Evolutionary conservation across 352 stramenopile genomes (phyloP).

Genomic region (Elongisporangium senticosum): DNA sequence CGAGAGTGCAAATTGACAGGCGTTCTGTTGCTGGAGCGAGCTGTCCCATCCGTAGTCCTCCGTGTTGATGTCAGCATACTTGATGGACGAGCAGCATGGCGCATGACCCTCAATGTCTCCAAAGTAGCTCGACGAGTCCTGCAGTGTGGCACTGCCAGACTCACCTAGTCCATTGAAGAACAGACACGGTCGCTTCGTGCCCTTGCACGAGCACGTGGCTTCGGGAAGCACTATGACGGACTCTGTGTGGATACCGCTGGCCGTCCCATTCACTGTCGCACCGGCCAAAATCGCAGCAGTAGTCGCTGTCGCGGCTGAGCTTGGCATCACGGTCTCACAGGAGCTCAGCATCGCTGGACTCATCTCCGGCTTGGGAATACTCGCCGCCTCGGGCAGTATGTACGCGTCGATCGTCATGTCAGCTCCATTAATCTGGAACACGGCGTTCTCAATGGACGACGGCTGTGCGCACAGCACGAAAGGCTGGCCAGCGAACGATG

Average conservation of each 20-base stretch:
- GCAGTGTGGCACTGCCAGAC: constrained; percentile 16
- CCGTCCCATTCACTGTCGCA: background rate
- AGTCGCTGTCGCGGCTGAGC: constrained; percentile 4
- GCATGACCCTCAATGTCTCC: constrained; percentile 38
- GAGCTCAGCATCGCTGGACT: constrained; percentile 5
- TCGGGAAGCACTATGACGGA: constrained; percentile 6
- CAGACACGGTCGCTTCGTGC: constrained; percentile 30
- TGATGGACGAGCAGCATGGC: constrained; percentile 52
- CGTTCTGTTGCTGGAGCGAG: constrained; percentile 25
- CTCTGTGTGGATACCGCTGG: background rate
- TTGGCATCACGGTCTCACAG: constrained; percentile 15
- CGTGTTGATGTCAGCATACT: constrained; percentile 44
- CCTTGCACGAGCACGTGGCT: constrained; percentile 34
- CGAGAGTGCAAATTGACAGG: constrained; percentile 27
- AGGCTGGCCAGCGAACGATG: constrained; percentile 27
- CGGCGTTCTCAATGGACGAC: constrained; percentile 10
- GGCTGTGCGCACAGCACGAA: constrained; percentile 32
- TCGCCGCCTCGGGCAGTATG: constrained; percentile 7
- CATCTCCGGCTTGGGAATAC: background rate
- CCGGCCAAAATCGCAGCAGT: background rate
- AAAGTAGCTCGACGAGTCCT: constrained; percentile 36
- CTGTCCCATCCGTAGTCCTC: constrained; percentile 44
- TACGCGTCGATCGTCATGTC: constrained; percentile 41
- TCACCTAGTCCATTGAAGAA: constrained; percentile 52
- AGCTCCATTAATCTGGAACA: constrained; percentile 33